Conservation (phyloP, 2,329 filamentous ascomycete genomes). For the Apiospora koreana region DNA sequence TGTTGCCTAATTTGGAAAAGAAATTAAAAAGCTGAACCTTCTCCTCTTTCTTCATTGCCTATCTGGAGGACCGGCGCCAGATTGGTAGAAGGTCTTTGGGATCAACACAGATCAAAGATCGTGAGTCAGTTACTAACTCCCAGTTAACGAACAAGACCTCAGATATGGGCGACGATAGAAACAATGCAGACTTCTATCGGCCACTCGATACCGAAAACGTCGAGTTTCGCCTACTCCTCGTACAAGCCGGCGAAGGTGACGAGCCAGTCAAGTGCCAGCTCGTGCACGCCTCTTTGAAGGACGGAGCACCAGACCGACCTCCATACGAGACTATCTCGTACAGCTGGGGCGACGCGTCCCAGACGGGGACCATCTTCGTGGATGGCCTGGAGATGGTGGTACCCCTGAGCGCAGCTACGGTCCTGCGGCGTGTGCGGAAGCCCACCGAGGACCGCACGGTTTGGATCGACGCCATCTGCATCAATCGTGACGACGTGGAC, state of each 20-base stretch:
- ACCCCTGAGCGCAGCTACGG: neutral
- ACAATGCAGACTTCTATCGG: neutral
- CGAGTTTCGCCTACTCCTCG: neutral
- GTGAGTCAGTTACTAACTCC: neutral
- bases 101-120: no score
- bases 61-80: no score
- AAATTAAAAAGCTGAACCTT: no score
- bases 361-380: neutral
- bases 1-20: neutral
- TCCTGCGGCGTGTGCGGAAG: neutral
- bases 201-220: neutral
- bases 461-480: conserved; percentile 10
- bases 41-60: neutral
- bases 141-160: no score
- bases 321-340: neutral
- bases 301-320: neutral
- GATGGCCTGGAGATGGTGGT: neutral
- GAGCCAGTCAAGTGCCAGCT: neutral
- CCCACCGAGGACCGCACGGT: neutral
- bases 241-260: neutral
- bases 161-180: neutral
- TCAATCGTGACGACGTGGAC: neutral
- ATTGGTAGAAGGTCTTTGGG: no score
- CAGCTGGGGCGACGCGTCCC: neutral
- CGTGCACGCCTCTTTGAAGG: neutral